These are phyloP conservation scores for Trichoderma sp. DNA, from an alignment of 2,329 filamentous ascomycete species.

Conservation along the genomic window DNA sequence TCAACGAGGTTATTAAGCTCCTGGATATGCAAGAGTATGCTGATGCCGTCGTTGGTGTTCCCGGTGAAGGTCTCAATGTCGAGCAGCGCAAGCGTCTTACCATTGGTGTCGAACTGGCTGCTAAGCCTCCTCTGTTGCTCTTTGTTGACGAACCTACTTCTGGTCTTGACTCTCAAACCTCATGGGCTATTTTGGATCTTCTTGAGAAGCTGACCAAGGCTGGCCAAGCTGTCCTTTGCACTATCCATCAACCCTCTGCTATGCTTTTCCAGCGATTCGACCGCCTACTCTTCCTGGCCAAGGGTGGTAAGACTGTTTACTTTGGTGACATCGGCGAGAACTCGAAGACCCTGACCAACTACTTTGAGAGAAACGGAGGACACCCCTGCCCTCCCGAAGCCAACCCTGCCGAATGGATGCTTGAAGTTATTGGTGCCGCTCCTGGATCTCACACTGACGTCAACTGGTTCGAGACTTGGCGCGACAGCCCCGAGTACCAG, in stretches of 20 bases:
- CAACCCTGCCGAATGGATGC: constrained; percentile 85
- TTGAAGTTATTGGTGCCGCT: constrained; percentile 62
- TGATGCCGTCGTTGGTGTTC: constrained; percentile 86
- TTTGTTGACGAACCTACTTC: constrained; percentile 96
- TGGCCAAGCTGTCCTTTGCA: constrained; percentile 93
- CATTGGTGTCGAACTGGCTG: constrained; percentile 93
- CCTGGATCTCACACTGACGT: constrained; percentile 64
- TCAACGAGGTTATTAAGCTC: constrained; percentile 87
- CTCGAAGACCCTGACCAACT: constrained; percentile 66
- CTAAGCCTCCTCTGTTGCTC: constrained; percentile 83
- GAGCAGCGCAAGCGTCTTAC: constrained; percentile 77
- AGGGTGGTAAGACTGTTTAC: constrained; percentile 77
- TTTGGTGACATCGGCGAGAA: constrained; percentile 77
- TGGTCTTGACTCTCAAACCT: constrained; percentile 89
- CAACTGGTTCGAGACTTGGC: constrained; percentile 67
- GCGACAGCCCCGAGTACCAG: constrained; percentile 56
- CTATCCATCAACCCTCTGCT: constrained; percentile 95
- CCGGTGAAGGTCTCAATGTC: constrained; percentile 79
- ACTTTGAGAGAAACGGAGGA: constrained; percentile 75
- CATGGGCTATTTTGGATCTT: constrained; percentile 87
- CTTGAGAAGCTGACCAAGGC: constrained; percentile 87
- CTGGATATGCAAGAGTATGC: constrained; percentile 89
- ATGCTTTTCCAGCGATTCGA: constrained; percentile 94
- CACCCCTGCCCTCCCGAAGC: constrained; percentile 64
- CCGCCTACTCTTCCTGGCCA: constrained; percentile 73